These are phyloP conservation scores for Porodaedalea pini DNA, from an alignment of 1,284 basidiomycete genomes.

Conservation along the genomic window DNA sequence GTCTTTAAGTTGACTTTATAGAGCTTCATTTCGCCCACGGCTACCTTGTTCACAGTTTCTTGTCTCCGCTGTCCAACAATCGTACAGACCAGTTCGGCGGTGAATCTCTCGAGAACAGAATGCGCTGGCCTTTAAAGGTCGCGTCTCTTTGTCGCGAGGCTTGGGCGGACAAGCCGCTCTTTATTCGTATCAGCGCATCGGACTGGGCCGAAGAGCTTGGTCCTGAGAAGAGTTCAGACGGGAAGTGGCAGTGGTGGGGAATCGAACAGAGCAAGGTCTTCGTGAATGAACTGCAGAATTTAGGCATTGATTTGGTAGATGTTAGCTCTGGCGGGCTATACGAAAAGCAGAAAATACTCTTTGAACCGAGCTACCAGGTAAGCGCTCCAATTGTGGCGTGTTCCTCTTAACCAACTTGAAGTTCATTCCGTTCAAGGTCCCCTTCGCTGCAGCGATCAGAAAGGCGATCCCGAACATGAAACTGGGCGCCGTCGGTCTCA, in stretches of 20 bases:
- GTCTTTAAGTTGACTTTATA: slow-evolving; percentile 66
- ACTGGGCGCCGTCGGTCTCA: slow-evolving; percentile 71
- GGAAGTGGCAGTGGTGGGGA: slow-evolving; percentile 68
- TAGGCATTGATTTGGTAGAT: slow-evolving; percentile 74
- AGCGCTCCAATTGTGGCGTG: too few relatives aligned
- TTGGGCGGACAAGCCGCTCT: slow-evolving; percentile 67
- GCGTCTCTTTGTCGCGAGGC: slow-evolving; percentile 48
- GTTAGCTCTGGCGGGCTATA: slow-evolving; percentile 69
- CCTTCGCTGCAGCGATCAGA: slow-evolving; percentile 69
- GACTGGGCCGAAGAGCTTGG: slow-evolving; percentile 68
- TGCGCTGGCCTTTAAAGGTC: slow-evolving; percentile 64
- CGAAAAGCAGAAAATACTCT: slow-evolving; percentile 52
- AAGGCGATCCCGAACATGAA: slow-evolving; percentile 52
- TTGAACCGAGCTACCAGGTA: slow-evolving; percentile 66
- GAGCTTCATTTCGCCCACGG: slow-evolving; percentile 76
- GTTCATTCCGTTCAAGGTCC: slow-evolving; percentile 43
- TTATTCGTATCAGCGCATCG: slow-evolving; percentile 69
- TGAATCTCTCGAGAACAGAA: slow-evolving; percentile 61
- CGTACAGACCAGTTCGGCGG: slow-evolving; percentile 76
- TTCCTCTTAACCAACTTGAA: neutral
- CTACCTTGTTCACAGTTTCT: slow-evolving; percentile 60
- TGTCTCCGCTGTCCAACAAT: slow-evolving; percentile 68
- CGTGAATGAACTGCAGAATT: slow-evolving; percentile 50
- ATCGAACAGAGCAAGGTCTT: slow-evolving; percentile 70
- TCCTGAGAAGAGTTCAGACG: slow-evolving; percentile 54